phyloP scores from a whole-genome alignment of 1,284 basidiomycete genomes.

The Meira miltonrushii region DNA sequence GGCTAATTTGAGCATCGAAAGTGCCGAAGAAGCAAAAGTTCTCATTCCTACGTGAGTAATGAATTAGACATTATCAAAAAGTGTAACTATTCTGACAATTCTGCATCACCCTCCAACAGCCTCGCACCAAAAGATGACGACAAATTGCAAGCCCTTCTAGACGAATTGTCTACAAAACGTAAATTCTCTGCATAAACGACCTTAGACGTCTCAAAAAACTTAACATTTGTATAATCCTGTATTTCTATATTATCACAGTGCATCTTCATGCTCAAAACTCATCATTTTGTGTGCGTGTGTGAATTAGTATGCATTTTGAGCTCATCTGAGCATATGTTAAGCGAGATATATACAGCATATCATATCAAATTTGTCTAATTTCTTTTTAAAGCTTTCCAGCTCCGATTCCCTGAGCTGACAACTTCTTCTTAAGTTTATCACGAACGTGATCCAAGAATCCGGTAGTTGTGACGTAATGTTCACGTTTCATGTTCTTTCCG shows the following conservation, averaged over 20 bases:
- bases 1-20: constrained; percentile 79
- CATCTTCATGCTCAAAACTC: background rate
- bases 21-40: constrained; percentile 84
- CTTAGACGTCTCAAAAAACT: too few species aligned
- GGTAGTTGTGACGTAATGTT: constrained; percentile 47
- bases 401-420: constrained; percentile 28
- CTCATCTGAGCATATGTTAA: too few species aligned
- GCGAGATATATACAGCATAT: too few species aligned
- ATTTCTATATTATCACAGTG: background rate
- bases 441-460: constrained; percentile 49
- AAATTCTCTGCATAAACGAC: constrained; percentile 14
- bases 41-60: constrained; percentile 66
- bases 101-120: background rate
- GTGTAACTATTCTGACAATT: background rate
- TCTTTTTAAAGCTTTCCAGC: constrained; percentile 35
- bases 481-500: constrained; percentile 62
- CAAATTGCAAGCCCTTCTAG: constrained; percentile 6
- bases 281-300: background rate
- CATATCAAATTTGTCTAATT: too few species aligned
- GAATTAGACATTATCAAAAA: background rate
- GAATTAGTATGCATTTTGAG: background rate
- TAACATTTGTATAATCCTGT: background rate
- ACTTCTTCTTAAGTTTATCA: constrained; percentile 34
- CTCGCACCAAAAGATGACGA: constrained; percentile 9
- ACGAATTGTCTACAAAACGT: constrained; percentile 14